phyloP scores from a whole-genome alignment of 106 monocot species.

The Dactylorhiza incarnata region DNA sequence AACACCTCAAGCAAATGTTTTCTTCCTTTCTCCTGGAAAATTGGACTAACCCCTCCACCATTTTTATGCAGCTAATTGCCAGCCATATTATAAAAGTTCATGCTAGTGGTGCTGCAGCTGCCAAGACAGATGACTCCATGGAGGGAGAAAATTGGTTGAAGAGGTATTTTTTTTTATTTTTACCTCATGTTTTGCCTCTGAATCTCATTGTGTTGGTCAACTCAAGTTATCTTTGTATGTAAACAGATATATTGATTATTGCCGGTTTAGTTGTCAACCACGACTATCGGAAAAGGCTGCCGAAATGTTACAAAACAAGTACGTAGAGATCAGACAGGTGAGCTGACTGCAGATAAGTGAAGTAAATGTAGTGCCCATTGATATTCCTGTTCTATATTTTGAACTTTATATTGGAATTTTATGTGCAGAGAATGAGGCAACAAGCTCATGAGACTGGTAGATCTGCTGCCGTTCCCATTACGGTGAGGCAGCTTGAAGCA shows the following conservation, averaged over 20 bases:
- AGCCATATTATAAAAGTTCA: constrained; percentile 97
- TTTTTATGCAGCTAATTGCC: constrained; percentile 63
- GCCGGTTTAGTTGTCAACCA: constrained; percentile 64
- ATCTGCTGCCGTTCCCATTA: constrained; percentile 85
- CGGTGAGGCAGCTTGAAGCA: constrained; percentile 99
- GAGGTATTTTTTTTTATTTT: constrained; percentile 31
- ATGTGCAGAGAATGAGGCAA: constrained; percentile 84
- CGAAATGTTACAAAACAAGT: constrained; percentile 82
- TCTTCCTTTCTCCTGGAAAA: neutral
- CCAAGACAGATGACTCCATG: constrained; percentile 39
- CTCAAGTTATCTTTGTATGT: no score
- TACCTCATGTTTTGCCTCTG: neutral
- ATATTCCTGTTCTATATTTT: no score
- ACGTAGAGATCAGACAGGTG: constrained; percentile 99
- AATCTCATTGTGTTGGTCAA: neutral
- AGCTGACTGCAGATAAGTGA: neutral
- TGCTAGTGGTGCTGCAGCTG: constrained; percentile 72
- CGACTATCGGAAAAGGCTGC: constrained; percentile 87
- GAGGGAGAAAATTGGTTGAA: constrained; percentile 97
- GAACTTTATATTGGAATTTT: neutral
- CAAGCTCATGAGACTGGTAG: constrained; percentile 87
- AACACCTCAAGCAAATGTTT: constrained; percentile 1
- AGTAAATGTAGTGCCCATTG: neutral
- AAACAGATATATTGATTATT: constrained; percentile 85
- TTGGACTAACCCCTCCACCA: neutral